phyloP scores from a whole-genome alignment of 1,284 basidiomycete genomes.

The Tilletia setariae region DNA sequence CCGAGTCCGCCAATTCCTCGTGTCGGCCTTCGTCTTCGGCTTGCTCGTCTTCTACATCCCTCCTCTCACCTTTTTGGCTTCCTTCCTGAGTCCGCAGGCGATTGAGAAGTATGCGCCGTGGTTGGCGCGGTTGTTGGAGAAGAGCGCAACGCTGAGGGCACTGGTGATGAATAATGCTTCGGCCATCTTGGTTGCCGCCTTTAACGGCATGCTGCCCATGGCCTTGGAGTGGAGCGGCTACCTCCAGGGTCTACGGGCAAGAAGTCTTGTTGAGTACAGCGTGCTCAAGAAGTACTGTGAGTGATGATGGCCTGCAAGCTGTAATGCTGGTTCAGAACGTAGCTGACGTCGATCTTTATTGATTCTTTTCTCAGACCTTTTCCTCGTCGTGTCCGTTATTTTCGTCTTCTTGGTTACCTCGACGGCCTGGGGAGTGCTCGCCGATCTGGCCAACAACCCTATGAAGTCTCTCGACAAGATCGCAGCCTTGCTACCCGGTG shows the following conservation, averaged over 20 bases:
- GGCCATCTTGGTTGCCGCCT: conserved; percentile 77
- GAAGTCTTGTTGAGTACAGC: conserved; percentile 89
- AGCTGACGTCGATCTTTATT: background rate
- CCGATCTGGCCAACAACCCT: conserved; percentile 48
- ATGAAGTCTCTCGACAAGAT: conserved; percentile 50
- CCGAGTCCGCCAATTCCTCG: conserved; percentile 42
- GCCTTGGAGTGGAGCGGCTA: conserved; percentile 80
- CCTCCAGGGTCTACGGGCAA: conserved; percentile 78
- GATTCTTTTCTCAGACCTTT: conserved; percentile 69
- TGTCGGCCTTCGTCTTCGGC: conserved; percentile 62
- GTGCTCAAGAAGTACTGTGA: conserved; percentile 70
- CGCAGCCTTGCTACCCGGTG: conserved; percentile 42
- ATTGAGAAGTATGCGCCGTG: conserved; percentile 85
- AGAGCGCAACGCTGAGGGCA: conserved; percentile 73
- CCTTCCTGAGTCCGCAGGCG: conserved; percentile 81
- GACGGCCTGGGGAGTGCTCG: conserved; percentile 75
- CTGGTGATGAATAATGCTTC: conserved; percentile 91
- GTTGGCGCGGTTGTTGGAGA: conserved; percentile 71
- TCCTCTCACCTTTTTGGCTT: conserved; percentile 65
- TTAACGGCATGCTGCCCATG: conserved; percentile 87
- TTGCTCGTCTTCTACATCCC: conserved; percentile 61
- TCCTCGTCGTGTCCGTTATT: conserved; percentile 87
- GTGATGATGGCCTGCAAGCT: too few species aligned
- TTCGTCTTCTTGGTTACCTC: conserved; percentile 90
- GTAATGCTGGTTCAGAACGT: conserved; percentile 6